Base-by-base conservation (phyloP, 345 rosid species). In the Sisymbrium altissimum region DNA sequence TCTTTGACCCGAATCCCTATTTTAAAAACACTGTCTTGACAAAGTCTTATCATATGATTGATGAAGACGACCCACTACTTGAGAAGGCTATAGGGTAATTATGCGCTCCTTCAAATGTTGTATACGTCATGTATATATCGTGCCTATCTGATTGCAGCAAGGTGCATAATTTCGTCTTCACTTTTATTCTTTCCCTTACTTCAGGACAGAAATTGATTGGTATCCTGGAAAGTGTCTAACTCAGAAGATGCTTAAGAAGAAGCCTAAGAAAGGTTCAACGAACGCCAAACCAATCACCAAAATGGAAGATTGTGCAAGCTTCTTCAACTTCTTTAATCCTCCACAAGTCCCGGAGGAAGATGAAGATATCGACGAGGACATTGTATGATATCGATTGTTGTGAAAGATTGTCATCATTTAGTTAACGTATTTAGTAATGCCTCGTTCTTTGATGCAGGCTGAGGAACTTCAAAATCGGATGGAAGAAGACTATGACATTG, bases 401-500 rank as follows among this genome's bases (percentile, higher is more conserved):
- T 32, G 23, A 35, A 52, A 15, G 2, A 50, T 46, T 35, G 25
- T 61, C 13, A 68, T 46, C 21, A 3, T 35, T 50, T 3, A 9
- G 46, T 44, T 33, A 3, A 63, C 12, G 30, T 19, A 3, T 57
- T 52, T 29, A 64, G 11, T 78, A 53, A 25, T 57, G 43, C 59
- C 48, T 63, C 8, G 5, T 72, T 38, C 21, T 70, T 30, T 54
- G 71, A 70, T 36, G 46, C 80, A 93, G 98, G 97, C 94, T 32
- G 97, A 91, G 82, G 95, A 88, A 75, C 95, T 94, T 69, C 97
- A 89, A 54, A 87, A 86, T 79, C 84, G 81, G 64, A 85, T 94
- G 97, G 98, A 91, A 30, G 91, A 84, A 71, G 98, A 94, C 83
- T 94, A 91, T 83, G 96, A 94, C 68, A 77, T 91, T 36, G 98